Evolutionary conservation across 129 eudicot species (phyloP), one percentile per base, ranked within the genome.

Genomic region (Artemisia tridentata): DNA sequence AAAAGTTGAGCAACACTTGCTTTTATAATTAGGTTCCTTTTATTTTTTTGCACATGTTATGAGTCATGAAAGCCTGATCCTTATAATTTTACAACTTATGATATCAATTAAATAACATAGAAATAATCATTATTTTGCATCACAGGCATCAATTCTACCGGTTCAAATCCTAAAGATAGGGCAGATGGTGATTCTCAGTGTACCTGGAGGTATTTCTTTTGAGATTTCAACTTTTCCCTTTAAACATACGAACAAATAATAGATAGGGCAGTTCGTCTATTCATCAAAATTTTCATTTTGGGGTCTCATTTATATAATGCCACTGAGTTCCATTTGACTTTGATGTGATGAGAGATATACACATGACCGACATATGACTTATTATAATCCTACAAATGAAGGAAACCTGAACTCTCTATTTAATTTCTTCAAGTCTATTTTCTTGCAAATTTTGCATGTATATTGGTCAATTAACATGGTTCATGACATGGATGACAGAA

Each of bases 71-170:
- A 58, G 3, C 2, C 15, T 21, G 45, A 61, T 3, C n/a, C 65
- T 60, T 60, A 27, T 25, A 14, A 2, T 4, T 9, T 25, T 9
- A 27, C 46, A 21, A 15, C 15, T 3, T 15, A 2, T 38, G 17
- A 38, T 63, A 63, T 53, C 6, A 7, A 52, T 16, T 34, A 12
- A 48, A 31, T 7, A 15, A 29, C 19, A 3, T 51, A 46, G 21
- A 49, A 19, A 27, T 61, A 74, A 17, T 45, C 5, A 25, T 56
- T 18, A 21, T 67, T 54, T 2, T 65, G 57, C 34, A 67, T 68
- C 63, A 86, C 95, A 93, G 99, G 89, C 99, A 78, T 86, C 97
- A 52, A 84, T 90, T 77, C 97, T 93, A 76, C 99, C 99, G 9
- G 59, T 93, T 74, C 99, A 93, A 80, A 84, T 93, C 31, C 83